Percentiles rank a stretch among this genome's conserved stretches.
Conservation (phyloP, 2,329 filamentous ascomycete genomes). For the Curvularia lunata region DNA sequence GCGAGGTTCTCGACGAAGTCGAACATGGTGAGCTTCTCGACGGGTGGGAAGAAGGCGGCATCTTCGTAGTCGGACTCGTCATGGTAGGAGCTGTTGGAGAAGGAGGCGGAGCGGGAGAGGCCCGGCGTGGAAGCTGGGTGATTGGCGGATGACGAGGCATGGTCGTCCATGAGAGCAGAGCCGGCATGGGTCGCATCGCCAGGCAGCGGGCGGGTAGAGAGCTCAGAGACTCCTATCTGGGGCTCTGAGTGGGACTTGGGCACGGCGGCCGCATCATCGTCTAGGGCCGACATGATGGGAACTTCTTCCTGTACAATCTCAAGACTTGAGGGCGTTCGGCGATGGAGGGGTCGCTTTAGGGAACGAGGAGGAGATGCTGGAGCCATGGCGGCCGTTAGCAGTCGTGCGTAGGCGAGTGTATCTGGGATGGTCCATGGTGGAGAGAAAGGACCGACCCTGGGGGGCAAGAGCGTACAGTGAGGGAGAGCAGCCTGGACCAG, state of each 20-base stretch:
- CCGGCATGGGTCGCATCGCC: slow-evolving; percentile 37
- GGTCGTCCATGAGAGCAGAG: slow-evolving; percentile 49
- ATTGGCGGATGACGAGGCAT: slow-evolving; percentile 55
- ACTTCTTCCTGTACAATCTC: slow-evolving; percentile 40
- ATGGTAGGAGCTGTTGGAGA: slow-evolving; percentile 85
- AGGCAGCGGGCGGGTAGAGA: slow-evolving; percentile 31
- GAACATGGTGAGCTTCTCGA: slow-evolving; percentile 89
- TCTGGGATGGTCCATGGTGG: slow-evolving; percentile 15
- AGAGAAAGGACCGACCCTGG: neutral
- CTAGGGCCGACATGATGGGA: slow-evolving; percentile 37
- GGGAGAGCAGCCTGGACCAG: slow-evolving; percentile 16
- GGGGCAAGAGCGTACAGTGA: slow-evolving; percentile 30
- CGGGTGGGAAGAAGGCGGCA: slow-evolving; percentile 69
- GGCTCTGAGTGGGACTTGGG: slow-evolving; percentile 41
- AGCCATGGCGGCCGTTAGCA: slow-evolving; percentile 42
- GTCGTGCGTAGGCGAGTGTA: slow-evolving; percentile 12
- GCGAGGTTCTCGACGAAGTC: slow-evolving; percentile 94
- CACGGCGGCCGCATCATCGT: slow-evolving; percentile 19
- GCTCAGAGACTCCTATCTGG: slow-evolving; percentile 36
- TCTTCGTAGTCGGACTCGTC: slow-evolving; percentile 82
- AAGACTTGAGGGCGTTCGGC: slow-evolving; percentile 39
- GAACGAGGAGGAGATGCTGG: slow-evolving; percentile 37
- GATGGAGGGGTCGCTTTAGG: slow-evolving; percentile 33
- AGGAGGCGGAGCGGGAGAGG: slow-evolving; percentile 78
- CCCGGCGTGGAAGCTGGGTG: slow-evolving; percentile 56